Conservation (phyloP, 164 flowering plant species). For the Stephania yunnanensis region DNA sequence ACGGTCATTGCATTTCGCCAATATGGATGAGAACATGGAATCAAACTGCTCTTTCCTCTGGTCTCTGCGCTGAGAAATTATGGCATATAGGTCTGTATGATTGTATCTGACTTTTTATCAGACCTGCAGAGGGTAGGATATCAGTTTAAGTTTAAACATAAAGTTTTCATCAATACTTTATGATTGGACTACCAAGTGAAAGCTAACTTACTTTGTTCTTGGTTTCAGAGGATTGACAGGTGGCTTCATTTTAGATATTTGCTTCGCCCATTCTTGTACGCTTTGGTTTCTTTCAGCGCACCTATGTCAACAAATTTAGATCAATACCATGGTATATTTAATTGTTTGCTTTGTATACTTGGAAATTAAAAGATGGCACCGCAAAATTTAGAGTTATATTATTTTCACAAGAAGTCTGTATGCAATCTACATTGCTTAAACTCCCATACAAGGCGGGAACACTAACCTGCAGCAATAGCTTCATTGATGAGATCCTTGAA, state of each 20-base stretch:
- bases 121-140: conserved; percentile 33
- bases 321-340: neutral
- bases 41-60: conserved; percentile 71
- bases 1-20: conserved; percentile 54
- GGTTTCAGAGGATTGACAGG: conserved; percentile 67
- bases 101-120: conserved; percentile 40
- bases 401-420: neutral
- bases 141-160: neutral
- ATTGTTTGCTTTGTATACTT: neutral
- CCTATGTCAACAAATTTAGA: conserved; percentile 30
- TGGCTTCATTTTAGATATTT: conserved; percentile 62
- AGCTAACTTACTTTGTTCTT: conserved; percentile 45
- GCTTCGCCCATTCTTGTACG: conserved; percentile 69
- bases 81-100: conserved; percentile 63
- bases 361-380: neutral
- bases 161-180: neutral
- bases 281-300: conserved; percentile 65
- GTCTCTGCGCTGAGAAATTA: conserved; percentile 67
- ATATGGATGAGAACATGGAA: conserved; percentile 72
- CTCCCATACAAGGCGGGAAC: neutral
- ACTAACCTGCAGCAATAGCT: conserved; percentile 72
- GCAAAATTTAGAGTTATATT: neutral
- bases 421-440: neutral
- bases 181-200: neutral
- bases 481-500: conserved; percentile 90